Evolutionary conservation across 2,329 filamentous ascomycete genomes (phyloP), one percentile per base, ranked within the genome.

Genomic region (Teratosphaeriaceae sp.): DNA sequence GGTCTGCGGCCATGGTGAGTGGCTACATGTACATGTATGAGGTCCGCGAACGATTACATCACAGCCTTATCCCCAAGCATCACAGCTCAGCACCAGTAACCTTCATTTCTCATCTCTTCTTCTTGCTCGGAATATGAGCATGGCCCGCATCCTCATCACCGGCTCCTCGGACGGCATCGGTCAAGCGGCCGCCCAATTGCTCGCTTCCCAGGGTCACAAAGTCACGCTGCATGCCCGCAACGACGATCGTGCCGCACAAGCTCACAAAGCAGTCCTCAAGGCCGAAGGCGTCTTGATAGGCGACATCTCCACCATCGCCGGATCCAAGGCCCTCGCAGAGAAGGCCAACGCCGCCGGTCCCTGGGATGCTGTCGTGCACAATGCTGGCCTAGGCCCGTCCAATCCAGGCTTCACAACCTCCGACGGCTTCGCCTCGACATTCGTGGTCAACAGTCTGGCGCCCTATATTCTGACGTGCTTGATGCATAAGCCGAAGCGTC

Each of bases 131-230:
- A 6, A n/a, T n/a, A 42, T 35, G 39, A 49, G 22, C 19, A 72
- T 72, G 68, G 66, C 61, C 33, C 65, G 68, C 21, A 70, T 75
- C 47, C 58, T 73, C 42, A 77, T 80, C 46, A 80, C 76, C 7
- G 76, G 76, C 35, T 78, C 74, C 18, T 71, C 72, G 11, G 76
- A 80, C 54, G 76, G 76, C 46, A 68, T 80, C 24, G 76, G 76
- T 42, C 67, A 66, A 19, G 62, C 69, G 1, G 69, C 74, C 1
- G 76, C 76, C 27, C 65, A 71, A 45, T 62, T 65, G 5, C 71
- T 80, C 21, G 52, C 70, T 37, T 60, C 69, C 3, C 66, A 68
- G 40, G 76, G 76, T 34, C 76, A 80, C 58, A 62, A 68, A 3
- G 75, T 80, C 15, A 67, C 72, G 33, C 65, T 80, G 0, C 77